Conservation (phyloP, 2,329 filamentous ascomycete species). For the Paraconiothyrium sp. region DNA sequence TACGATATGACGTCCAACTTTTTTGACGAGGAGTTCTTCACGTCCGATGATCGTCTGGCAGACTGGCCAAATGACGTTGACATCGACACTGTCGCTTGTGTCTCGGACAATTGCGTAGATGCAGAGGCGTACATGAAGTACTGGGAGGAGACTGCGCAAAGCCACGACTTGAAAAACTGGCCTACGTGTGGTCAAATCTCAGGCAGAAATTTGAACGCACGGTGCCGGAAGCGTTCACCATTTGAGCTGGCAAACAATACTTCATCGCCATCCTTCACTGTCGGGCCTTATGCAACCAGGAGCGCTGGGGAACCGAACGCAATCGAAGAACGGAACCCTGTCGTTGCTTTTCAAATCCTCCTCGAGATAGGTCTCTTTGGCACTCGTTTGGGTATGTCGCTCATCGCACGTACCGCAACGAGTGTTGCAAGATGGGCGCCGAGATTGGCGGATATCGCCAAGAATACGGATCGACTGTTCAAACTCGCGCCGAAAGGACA, state of each 20-base stretch:
- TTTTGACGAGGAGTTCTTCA: conserved; percentile 17
- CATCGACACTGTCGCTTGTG: conserved; percentile 15
- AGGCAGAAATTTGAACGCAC: not conserved
- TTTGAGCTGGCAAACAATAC: no score
- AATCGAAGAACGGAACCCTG: conserved; percentile 18
- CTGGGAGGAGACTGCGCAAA: conserved; percentile 13
- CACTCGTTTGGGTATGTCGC: conserved; percentile 8
- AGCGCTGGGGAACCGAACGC: not conserved
- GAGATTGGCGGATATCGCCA: conserved; percentile 10
- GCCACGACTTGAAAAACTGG: not conserved
- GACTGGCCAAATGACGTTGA: conserved; percentile 18
- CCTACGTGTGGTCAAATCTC: not conserved
- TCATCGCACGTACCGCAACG: conserved; percentile 10
- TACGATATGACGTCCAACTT: conserved; percentile 20
- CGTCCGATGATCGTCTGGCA: conserved; percentile 17
- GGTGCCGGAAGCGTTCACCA: not conserved
- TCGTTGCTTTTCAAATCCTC: conserved; percentile 3
- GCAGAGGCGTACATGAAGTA: conserved; percentile 16
- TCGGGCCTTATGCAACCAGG: no score
- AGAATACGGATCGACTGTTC: conserved; percentile 16
- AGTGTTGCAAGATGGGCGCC: conserved; percentile 7
- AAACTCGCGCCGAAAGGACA: conserved; percentile 17
- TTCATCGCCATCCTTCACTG: no score
- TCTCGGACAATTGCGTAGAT: conserved; percentile 5
- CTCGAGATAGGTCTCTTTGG: conserved; percentile 12